Evolutionary conservation across 176 grass and related monocot genomes (phyloP).

Genomic region (Chrysopogon serrulatus): DNA sequence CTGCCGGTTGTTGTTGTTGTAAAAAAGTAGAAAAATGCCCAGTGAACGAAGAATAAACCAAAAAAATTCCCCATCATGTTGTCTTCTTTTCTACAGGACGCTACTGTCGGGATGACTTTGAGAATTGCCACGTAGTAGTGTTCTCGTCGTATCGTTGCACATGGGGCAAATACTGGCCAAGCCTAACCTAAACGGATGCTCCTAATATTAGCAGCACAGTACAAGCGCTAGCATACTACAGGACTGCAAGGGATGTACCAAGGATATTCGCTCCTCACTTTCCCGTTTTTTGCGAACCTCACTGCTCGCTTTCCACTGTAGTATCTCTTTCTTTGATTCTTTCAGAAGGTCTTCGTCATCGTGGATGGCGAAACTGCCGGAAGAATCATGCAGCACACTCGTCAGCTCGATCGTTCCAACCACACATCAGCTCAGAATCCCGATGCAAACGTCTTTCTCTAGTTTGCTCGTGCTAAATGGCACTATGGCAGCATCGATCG

Average conservation of each 20-base stretch:
- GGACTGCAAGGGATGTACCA: constrained; percentile 8
- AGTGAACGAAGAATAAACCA: neutral
- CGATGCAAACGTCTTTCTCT: neutral
- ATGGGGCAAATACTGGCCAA: neutral
- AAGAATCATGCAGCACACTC: constrained; percentile 3
- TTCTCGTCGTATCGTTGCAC: constrained; percentile 12
- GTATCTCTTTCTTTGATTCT: no score
- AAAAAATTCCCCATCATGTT: neutral
- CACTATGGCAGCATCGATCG: neutral
- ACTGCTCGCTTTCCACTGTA: no score
- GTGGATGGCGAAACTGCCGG: neutral
- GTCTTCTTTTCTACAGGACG: neutral
- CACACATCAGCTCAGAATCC: neutral
- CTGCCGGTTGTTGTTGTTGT: no score
- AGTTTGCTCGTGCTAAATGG: neutral
- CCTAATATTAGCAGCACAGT: neutral
- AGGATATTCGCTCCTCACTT: constrained; percentile 23
- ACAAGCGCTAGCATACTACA: neutral
- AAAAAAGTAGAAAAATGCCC: no score
- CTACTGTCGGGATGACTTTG: neutral
- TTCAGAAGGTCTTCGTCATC: neutral
- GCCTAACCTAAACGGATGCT: neutral
- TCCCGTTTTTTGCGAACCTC: neutral
- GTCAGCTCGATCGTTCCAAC: neutral
- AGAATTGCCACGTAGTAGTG: neutral